Evolutionary conservation across 495 filamentous ascomycete genomes (phyloP), one percentile per base, ranked within the genome.

Genomic region (Daldinia vernicosa): DNA sequence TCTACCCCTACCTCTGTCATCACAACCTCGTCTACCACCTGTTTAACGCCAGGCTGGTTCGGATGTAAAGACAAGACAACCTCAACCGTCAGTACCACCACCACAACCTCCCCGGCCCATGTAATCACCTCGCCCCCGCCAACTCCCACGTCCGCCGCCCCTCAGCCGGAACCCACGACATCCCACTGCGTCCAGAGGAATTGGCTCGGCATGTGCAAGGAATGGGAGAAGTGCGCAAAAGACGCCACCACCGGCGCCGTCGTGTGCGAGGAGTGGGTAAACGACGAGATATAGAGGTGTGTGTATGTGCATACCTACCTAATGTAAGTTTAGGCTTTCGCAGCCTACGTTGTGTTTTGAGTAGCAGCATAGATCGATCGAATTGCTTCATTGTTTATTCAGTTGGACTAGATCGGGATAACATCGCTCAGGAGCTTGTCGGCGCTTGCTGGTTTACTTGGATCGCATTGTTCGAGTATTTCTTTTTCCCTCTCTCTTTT

Each of bases 41-140:
- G 91, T 67, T 79, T 81, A 43, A 84, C 86, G 26, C 90, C 89
- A 6, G 87, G 86, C 30, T 90, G 87, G 88, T 89, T 84, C 70
- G 85, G 85, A 45, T 89, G 85, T 71, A 82, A 83, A 39, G 82
- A 91, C 53, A 64, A 76, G 24, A 83, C 80, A 15, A 77, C 82
- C n/a, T 77, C 61, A 28, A 74, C 63, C 35, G 72, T 68, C 17
- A 73, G 53, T 30, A 40, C 70, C 76, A 26, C 66, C 77, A 27
- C 71, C 74, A 22, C 77, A 77, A 30, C 71, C 17, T 47, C 70
- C 55, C 75, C 65, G 54, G 73, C 59, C 59, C 71, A 71, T 33
- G 66, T 72, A 4, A 82, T 82, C 24, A 83, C 80, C 6, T 70
- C 75, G 15, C 81, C 81, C 8, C 76, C 72, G 9, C 61, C 80